These are phyloP conservation scores for Silene conica DNA, from an alignment of 148 eudicot species.

Conservation along the genomic window DNA sequence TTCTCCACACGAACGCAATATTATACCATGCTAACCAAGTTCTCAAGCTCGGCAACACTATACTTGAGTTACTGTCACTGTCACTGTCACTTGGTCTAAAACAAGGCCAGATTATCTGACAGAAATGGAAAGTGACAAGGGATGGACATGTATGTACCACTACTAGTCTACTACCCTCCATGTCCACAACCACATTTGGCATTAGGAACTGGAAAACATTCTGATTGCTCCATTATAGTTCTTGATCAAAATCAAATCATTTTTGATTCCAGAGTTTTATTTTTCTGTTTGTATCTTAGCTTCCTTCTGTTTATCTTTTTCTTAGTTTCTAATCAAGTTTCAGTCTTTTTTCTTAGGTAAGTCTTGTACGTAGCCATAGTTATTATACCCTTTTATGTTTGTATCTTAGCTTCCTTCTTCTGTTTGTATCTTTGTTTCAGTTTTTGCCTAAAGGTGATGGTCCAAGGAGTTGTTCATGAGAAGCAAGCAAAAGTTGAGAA, in stretches of 20 bases:
- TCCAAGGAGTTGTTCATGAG: no score
- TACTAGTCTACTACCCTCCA: constrained; percentile 42
- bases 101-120: constrained; percentile 22
- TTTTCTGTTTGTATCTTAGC: no score
- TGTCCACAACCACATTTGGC: constrained; percentile 20
- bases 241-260: constrained; percentile 26
- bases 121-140: constrained; percentile 22
- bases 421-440: no score
- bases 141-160: constrained; percentile 21
- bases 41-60: constrained; percentile 15
- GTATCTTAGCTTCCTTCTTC: no score
- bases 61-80: constrained; percentile 35
- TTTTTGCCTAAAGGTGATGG: no score
- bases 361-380: no score
- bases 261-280: no score
- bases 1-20: constrained; percentile 18
- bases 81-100: constrained; percentile 37
- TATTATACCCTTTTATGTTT: no score
- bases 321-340: no score
- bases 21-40: constrained; percentile 23
- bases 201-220: constrained; percentile 12
- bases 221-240: constrained; percentile 7
- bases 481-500: no score
- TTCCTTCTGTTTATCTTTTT: no score
- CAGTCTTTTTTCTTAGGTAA: no score